Evolutionary conservation across 2,329 filamentous ascomycete species (phyloP).

Genomic region (Orbilia blumenaviensis): DNA sequence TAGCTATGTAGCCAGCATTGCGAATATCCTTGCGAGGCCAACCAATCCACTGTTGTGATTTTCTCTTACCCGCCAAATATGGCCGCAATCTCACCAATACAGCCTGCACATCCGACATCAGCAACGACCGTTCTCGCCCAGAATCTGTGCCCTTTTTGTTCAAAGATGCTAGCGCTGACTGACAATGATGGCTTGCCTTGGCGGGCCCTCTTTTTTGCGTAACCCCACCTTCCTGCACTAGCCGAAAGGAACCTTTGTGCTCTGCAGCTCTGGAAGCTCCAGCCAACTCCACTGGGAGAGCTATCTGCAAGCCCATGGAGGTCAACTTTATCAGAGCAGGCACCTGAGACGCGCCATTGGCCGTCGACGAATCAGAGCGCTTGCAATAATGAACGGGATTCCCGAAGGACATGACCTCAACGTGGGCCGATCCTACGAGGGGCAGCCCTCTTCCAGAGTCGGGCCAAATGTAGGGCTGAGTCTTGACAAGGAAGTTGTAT

Average conservation of each 20-base stretch:
- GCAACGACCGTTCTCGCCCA: neutral
- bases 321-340: slow-evolving; percentile 31
- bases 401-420: slow-evolving; percentile 45
- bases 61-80: slow-evolving; percentile 3
- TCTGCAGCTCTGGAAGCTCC: neutral
- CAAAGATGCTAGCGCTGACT: slow-evolving; percentile 41
- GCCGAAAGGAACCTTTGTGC: slow-evolving; percentile 3
- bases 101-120: slow-evolving; percentile 13
- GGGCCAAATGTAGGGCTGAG: slow-evolving; percentile 43
- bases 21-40: neutral
- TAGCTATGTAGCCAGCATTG: slow-evolving; percentile 10
- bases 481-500: neutral
- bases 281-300: neutral
- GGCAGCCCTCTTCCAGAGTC: neutral
- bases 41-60: neutral
- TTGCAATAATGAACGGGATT: slow-evolving; percentile 35
- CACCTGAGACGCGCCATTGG: slow-evolving; percentile 39
- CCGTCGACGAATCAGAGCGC: slow-evolving; percentile 39
- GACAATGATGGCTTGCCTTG: slow-evolving; percentile 22
- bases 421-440: slow-evolving; percentile 32
- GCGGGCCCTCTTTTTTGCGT: slow-evolving; percentile 19
- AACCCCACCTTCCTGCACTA: slow-evolving; percentile 50
- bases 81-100: slow-evolving; percentile 23
- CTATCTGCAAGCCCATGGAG: slow-evolving; percentile 20
- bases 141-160: neutral